Evolutionary conservation across 73 alveolate species (phyloP).

Genomic region (Chromera velia): DNA sequence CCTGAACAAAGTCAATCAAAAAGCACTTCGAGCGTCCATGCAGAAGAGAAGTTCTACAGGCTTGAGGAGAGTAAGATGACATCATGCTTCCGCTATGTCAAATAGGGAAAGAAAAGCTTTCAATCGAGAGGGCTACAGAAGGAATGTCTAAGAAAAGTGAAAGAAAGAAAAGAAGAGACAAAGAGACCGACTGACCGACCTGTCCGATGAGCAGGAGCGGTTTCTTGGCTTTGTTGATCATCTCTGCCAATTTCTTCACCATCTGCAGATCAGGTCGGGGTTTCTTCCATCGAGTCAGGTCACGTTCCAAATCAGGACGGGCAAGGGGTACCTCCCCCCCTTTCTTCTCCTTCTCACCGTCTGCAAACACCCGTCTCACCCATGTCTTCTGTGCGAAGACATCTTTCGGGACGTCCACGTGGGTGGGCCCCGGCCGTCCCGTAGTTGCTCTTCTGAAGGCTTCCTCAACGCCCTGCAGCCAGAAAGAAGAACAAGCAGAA

Average conservation of each 20-base stretch:
- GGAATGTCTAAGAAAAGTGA: background rate
- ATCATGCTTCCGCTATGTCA: background rate
- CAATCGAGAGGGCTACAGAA: background rate
- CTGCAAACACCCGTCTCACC: too few relatives aligned
- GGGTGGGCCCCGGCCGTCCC: slow-evolving; percentile 32
- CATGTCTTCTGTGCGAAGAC: too few relatives aligned
- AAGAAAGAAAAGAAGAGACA: background rate
- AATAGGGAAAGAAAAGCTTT: background rate
- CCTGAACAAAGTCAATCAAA: background rate
- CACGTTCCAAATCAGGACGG: too few relatives aligned
- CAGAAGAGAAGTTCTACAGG: background rate
- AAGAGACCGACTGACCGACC: background rate
- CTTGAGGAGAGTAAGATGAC: slow-evolving; percentile 2
- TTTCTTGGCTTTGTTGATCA: slow-evolving; percentile 32
- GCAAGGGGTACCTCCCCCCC: too few relatives aligned
- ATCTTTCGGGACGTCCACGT: slow-evolving; percentile 38
- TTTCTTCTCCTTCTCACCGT: too few relatives aligned
- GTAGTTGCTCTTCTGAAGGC: too few relatives aligned
- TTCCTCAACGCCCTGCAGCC: too few relatives aligned
- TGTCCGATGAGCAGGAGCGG: slow-evolving; percentile 35
- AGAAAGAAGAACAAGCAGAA: too few relatives aligned
- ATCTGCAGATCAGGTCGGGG: too few relatives aligned
- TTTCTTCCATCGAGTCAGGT: too few relatives aligned
- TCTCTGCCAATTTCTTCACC: too few relatives aligned
- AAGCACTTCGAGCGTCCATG: background rate